Evolutionary conservation across 2,329 filamentous ascomycete genomes (phyloP).

Genomic region (Botrytis galanthina): DNA sequence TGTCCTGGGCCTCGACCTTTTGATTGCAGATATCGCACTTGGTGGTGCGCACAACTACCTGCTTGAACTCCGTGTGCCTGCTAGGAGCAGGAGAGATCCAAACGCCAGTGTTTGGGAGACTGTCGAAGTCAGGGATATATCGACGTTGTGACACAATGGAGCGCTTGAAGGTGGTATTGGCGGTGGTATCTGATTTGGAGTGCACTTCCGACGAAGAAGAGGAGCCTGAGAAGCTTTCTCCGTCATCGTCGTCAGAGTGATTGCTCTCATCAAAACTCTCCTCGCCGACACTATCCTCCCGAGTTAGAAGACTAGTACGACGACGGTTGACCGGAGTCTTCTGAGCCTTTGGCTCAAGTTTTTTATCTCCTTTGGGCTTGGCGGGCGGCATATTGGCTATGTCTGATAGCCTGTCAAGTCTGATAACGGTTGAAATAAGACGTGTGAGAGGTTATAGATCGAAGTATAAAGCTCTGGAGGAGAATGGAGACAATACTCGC

Average conservation of each 20-base stretch:
- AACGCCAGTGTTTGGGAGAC: slow-evolving; percentile 1
- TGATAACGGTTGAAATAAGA: neutral
- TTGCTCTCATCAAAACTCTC: neutral
- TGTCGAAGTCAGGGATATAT: neutral
- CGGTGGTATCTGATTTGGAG: neutral
- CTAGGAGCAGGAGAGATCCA: slow-evolving; percentile 2
- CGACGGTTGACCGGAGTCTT: neutral
- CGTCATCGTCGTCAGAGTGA: neutral
- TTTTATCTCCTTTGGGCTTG: neutral
- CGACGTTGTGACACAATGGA: neutral
- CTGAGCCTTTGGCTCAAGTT: neutral
- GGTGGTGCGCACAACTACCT: slow-evolving; percentile 8
- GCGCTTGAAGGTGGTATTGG: neutral
- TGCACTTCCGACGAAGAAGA: neutral
- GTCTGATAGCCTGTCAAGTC: neutral
- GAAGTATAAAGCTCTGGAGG: neutral
- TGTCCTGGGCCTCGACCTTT: neutral
- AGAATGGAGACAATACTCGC: neutral
- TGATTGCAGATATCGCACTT: slow-evolving; percentile 16
- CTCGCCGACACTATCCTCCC: neutral
- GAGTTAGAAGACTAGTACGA: neutral
- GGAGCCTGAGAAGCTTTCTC: neutral
- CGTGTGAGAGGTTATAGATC: neutral
- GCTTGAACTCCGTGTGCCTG: neutral
- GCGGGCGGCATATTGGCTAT: neutral